A percentile compares a stretch with the other conserved stretches of the same genome.
Conservation (phyloP, 208 protist genomes). For the Porcisia deanei region DNA sequence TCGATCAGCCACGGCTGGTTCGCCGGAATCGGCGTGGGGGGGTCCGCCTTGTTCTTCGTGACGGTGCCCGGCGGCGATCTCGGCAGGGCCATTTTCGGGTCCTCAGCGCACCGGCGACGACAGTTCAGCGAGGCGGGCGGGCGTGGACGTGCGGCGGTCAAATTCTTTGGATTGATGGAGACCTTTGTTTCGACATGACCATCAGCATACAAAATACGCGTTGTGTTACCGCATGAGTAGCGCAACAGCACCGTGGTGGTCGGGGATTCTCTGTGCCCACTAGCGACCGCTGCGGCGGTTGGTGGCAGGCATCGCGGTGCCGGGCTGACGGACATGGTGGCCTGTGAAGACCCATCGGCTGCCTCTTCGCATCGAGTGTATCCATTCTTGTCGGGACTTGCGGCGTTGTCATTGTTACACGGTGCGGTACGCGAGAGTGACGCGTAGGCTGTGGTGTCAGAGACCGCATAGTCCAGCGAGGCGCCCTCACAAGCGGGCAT, state of each 20-base stretch:
- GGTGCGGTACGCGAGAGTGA: neutral
- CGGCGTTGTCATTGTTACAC: neutral
- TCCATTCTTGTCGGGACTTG: neutral
- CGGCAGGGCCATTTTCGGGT: neutral
- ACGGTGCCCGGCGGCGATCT: neutral
- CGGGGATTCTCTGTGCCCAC: neutral
- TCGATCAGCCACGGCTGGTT: constrained; percentile 5
- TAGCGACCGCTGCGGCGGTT: neutral
- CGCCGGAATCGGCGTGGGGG: neutral
- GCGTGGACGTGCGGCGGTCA: neutral
- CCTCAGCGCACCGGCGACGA: neutral
- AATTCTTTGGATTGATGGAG: neutral
- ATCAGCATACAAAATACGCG: constrained; percentile 46
- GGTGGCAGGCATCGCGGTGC: neutral
- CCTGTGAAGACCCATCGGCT: no score
- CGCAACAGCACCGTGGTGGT: constrained; percentile 32
- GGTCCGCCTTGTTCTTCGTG: neutral
- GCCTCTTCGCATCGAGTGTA: no score
- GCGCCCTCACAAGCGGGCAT: neutral
- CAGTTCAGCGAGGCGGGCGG: neutral
- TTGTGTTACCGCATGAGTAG: constrained; percentile 41
- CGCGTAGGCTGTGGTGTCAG: neutral
- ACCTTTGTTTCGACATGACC: constrained; percentile 31
- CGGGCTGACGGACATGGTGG: neutral
- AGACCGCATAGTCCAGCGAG: neutral